Conservation (phyloP, 1,139 yeast genomes). For the Tardiomyces depauwii region DNA sequence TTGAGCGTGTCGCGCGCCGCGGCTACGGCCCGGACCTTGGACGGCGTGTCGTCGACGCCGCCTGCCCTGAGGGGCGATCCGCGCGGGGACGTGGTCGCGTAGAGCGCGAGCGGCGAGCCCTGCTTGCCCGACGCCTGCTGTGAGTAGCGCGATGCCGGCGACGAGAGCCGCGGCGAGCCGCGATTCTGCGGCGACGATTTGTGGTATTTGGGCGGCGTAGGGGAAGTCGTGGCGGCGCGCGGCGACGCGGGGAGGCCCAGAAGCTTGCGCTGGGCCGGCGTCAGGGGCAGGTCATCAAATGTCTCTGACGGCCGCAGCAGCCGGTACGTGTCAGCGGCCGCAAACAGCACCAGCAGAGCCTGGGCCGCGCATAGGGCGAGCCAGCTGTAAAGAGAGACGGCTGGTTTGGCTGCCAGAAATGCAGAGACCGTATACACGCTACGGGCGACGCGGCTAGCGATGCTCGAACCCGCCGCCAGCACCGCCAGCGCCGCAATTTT, state of each 20-base stretch:
- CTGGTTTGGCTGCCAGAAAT: no score
- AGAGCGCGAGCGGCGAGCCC: no score
- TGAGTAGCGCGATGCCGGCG: no score
- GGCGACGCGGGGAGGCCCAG: slow-evolving; percentile 30
- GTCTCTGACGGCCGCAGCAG: slow-evolving; percentile 28
- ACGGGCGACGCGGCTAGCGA: no score
- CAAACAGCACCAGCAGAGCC: no score
- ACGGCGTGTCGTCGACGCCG: slow-evolving; percentile 6
- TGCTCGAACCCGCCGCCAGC: no score
- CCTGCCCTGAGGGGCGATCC: slow-evolving; percentile 6
- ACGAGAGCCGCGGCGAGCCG: slow-evolving; percentile 11
- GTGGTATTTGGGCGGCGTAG: slow-evolving; percentile 21
- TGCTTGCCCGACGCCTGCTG: no score
- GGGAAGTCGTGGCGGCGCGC: slow-evolving; percentile 9
- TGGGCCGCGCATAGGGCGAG: no score
- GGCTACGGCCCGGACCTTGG: slow-evolving; percentile 5
- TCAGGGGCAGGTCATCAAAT: slow-evolving; percentile 31
- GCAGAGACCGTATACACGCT: no score
- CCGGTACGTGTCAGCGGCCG: no score
- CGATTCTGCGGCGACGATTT: slow-evolving; percentile 19
- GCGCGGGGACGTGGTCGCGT: slow-evolving; percentile 1
- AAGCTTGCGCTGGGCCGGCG: slow-evolving; percentile 31
- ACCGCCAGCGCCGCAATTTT: no score
- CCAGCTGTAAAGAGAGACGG: no score
- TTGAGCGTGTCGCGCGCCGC: slow-evolving; percentile 4